Conservation (phyloP, 2,329 filamentous ascomycete genomes). For the Ciborinia camelliae region DNA sequence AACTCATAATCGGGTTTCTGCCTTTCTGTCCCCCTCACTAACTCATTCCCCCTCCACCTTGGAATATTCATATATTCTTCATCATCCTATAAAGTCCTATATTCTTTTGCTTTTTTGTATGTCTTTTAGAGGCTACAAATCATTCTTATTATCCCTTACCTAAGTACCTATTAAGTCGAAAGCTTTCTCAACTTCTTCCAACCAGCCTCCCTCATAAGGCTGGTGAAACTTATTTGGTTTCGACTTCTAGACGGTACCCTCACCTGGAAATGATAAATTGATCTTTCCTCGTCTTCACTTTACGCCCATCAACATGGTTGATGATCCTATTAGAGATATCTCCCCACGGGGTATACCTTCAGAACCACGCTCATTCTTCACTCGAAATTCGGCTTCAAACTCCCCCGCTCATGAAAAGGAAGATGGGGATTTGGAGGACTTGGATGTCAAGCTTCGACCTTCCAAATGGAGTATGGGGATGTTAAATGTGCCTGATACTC, state of each 20-base stretch:
- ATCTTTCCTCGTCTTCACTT: background rate
- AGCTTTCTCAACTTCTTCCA: background rate
- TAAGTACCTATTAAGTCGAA: background rate
- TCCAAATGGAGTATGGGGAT: conserved; percentile 70
- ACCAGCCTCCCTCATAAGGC: conserved; percentile 1
- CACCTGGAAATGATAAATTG: conserved; percentile 5
- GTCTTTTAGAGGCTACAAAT: background rate
- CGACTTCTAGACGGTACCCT: background rate
- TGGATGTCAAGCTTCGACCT: conserved; percentile 24
- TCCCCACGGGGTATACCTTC: background rate
- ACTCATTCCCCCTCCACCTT: background rate
- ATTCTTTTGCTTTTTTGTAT: background rate
- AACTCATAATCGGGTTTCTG: background rate
- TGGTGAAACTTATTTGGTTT: conserved; percentile 1
- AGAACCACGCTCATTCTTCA: conserved; percentile 29
- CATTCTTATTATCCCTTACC: background rate
- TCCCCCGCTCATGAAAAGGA: conserved; percentile 1
- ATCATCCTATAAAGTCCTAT: background rate
- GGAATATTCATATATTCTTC: background rate
- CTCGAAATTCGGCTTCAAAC: conserved; percentile 25
- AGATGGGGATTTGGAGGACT: conserved; percentile 19
- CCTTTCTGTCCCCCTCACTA: conserved; percentile 3
- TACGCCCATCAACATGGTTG: conserved; percentile 5
- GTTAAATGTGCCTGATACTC: conserved; percentile 73
- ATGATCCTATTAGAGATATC: background rate